These are phyloP conservation scores for Claviceps fusiformis DNA, from an alignment of 2,329 filamentous ascomycete species.

Conservation along the genomic window DNA sequence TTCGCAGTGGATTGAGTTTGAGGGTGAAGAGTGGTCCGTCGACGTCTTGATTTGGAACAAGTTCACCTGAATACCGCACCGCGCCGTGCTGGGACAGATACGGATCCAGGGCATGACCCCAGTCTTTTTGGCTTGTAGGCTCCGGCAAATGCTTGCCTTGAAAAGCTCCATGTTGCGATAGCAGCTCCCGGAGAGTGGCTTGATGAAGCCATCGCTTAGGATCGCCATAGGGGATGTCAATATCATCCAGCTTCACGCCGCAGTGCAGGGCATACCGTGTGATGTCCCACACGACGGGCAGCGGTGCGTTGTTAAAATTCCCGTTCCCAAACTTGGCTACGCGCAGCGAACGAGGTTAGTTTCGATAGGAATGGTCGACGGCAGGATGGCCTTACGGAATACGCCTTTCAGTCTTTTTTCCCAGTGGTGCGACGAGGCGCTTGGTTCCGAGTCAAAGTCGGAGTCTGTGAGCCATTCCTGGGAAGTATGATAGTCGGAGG, in stretches of 20 bases:
- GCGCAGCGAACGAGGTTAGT: not conserved
- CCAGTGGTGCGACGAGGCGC: slow-evolving; percentile 1
- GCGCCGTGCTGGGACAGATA: slow-evolving; percentile 23
- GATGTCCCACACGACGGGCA: slow-evolving; percentile 39
- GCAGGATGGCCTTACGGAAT: slow-evolving; percentile 24
- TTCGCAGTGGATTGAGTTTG: slow-evolving; percentile 31
- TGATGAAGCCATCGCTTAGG: slow-evolving; percentile 29
- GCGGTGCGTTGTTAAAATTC: slow-evolving; percentile 29
- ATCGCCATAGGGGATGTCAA: slow-evolving; percentile 20
- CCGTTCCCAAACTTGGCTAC: slow-evolving; percentile 25
- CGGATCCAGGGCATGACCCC: slow-evolving; percentile 27
- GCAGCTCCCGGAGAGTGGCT: slow-evolving; percentile 24
- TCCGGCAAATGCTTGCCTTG: slow-evolving; percentile 33
- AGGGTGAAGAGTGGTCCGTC: slow-evolving; percentile 30
- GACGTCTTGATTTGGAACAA: slow-evolving; percentile 23
- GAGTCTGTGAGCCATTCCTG: slow-evolving; percentile 7
- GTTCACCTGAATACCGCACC: slow-evolving; percentile 29
- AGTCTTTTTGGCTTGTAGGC: slow-evolving; percentile 28
- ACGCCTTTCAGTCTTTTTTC: slow-evolving; percentile 19
- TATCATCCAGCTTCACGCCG: slow-evolving; percentile 22
- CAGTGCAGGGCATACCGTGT: slow-evolving; percentile 34
- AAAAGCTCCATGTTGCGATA: slow-evolving; percentile 28
- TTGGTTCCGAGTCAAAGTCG: not conserved
- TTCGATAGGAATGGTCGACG: not conserved
- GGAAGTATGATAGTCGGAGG: slow-evolving; percentile 9